Percentiles rank a stretch among this genome's conserved stretches.
phyloP scores from a whole-genome alignment of 2,329 filamentous ascomycete genomes.

The Calonectria hongkongensis region DNA sequence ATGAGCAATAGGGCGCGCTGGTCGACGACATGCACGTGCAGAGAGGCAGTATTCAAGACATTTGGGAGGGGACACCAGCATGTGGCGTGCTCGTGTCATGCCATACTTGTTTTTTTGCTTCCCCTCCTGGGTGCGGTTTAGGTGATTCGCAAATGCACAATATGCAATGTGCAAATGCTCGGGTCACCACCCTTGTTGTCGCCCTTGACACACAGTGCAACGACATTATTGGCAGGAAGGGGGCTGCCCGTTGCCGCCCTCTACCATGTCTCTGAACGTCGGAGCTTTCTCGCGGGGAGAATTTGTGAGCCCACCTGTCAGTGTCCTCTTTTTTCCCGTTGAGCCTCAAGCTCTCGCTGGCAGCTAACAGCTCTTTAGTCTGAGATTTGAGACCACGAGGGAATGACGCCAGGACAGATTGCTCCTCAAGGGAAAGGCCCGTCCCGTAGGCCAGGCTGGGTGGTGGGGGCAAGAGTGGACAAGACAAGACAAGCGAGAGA shows the following conservation, averaged over 20 bases:
- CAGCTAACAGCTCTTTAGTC: conserved; percentile 9
- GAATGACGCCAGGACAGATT: conserved; percentile 20
- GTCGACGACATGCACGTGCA: neutral
- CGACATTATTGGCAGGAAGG: conserved; percentile 1
- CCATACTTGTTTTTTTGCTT: conserved; percentile 14
- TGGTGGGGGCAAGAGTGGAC: conserved; percentile 13
- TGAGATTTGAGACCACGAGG: conserved; percentile 24
- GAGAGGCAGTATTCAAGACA: conserved; percentile 13
- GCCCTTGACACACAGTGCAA: conserved; percentile 21
- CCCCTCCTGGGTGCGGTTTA: conserved; percentile 15
- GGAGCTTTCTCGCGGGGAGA: neutral
- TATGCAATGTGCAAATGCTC: conserved; percentile 16
- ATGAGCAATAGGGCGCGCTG: neutral
- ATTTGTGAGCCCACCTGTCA: neutral
- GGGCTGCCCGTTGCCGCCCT: neutral
- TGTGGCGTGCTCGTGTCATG: conserved; percentile 19
- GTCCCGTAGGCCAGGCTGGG: conserved; percentile 14
- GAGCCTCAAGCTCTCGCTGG: conserved; percentile 13
- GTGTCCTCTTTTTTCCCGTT: neutral
- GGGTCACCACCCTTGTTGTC: conserved; percentile 11
- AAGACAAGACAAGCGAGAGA: conserved; percentile 8
- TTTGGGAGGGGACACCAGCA: conserved; percentile 1
- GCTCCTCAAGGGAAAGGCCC: conserved; percentile 21
- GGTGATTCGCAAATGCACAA: conserved; percentile 6
- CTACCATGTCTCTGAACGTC: neutral